A percentile compares a stretch with the other conserved stretches of the same genome.
Evolutionary conservation across 78 protist species (phyloP).

Genomic region (Bodo saltans): DNA sequence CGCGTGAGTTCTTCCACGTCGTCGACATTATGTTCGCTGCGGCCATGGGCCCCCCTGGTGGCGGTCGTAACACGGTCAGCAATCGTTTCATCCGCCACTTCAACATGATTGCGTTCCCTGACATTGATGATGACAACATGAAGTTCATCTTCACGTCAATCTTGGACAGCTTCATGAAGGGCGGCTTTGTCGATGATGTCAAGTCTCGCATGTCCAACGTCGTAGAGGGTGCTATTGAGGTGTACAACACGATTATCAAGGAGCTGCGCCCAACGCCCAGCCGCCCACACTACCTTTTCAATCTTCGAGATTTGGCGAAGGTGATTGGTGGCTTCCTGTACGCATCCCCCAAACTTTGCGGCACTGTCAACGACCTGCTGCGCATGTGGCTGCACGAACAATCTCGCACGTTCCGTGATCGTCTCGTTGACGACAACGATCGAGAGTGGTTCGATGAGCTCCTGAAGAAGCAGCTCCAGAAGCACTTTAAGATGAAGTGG

Average conservation of each 20-base stretch:
- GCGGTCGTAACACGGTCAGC: slow-evolving; percentile 71
- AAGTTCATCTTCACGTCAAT: slow-evolving; percentile 58
- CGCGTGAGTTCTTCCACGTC: slow-evolving; percentile 48
- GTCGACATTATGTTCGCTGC: slow-evolving; percentile 48
- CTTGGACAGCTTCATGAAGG: slow-evolving; percentile 34
- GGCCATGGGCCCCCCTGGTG: slow-evolving; percentile 86
- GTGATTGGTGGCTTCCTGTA: slow-evolving; percentile 64
- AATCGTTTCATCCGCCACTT: slow-evolving; percentile 73
- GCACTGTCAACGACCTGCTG: slow-evolving; percentile 25
- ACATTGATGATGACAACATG: slow-evolving; percentile 45
- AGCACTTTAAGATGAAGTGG: neutral
- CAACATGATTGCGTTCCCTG: slow-evolving; percentile 70
- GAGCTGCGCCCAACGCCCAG: slow-evolving; percentile 81
- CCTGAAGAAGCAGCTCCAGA: neutral
- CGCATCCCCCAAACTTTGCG: slow-evolving; percentile 25
- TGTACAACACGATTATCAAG: slow-evolving; percentile 35
- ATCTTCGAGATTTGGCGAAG: slow-evolving; percentile 80
- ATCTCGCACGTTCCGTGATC: slow-evolving; percentile 77
- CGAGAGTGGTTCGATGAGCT: slow-evolving; percentile 53
- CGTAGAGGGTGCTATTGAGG: slow-evolving; percentile 49
- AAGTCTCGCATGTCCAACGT: neutral
- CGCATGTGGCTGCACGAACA: slow-evolving; percentile 82
- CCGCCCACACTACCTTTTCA: slow-evolving; percentile 89
- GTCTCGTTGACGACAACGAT: slow-evolving; percentile 76
- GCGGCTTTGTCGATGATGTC: slow-evolving; percentile 12